Evolutionary conservation across 2,329 filamentous ascomycete genomes (phyloP), one percentile per base, ranked within the genome.

Genomic region (Huntiella bhutanensis): DNA sequence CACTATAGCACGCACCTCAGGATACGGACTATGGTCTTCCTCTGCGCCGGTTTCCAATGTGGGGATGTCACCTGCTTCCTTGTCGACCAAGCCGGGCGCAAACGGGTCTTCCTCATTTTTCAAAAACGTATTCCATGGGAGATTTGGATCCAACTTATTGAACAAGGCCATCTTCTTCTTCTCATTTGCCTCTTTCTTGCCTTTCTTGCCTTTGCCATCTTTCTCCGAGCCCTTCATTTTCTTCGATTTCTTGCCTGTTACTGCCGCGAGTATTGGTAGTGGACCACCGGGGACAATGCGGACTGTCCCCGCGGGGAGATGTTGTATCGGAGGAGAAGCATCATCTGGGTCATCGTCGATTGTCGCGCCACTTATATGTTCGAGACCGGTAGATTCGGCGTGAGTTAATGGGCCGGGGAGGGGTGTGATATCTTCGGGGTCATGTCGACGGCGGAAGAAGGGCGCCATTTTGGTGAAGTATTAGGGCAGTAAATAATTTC

Each of bases 1-100:
- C 13, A 80, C 76, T 13, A 77, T 72, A 19, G 75, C 71, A 53
- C 76, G 72, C 46, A 80, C 76, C 61, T 80, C 75, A 34, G 74
- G 73, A 55, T 80, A 80, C 2, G 76, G 76, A 41, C 75, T 80
- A 57, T 80, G 75, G 48, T 80, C 74, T 55, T 77, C 67, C 54
- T 77, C 64, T 49, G 71, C 60, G 41, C 72, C 70, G 53, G 71
- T 67, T 32, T 36, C 41, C n/a, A 52, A 77, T 67, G 49, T 69
- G 66, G 43, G 71, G 59, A 46, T 13, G 28, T 41, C 38, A 10
- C 70, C 71, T 4, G 37, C 36, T 22, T 44, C 44, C 57, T 71
- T 70, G 53, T 70, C 70, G 52, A 67, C 63, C 58, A 75, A 70
- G 49, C 67, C 64, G 2, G 66, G 67, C 37, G 66, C 60, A 41